Percentiles rank a stretch among this genome's conserved stretches.
These are phyloP conservation scores for Sporothrix brasiliensis DNA, from an alignment of 2,329 filamentous ascomycete species.

Conservation along the genomic window DNA sequence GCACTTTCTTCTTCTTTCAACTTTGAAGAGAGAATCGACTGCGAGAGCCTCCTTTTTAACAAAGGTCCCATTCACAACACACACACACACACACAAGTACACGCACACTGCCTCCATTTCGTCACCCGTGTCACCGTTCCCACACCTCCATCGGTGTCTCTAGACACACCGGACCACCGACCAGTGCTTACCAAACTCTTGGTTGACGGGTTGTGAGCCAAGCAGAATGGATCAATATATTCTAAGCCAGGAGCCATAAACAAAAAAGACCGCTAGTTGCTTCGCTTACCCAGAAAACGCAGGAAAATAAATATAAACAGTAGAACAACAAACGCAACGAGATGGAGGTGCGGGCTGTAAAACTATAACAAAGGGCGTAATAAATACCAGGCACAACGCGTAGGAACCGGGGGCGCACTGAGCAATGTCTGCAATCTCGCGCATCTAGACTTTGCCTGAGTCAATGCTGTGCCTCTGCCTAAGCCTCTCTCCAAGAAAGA, in stretches of 20 bases:
- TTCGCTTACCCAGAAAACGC: conserved; percentile 9
- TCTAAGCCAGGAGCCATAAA: neutral
- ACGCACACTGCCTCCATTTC: neutral
- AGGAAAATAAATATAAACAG: neutral
- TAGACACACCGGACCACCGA: conserved; percentile 26
- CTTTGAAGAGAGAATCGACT: neutral
- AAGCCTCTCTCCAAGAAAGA: too few species aligned
- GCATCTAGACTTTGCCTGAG: neutral
- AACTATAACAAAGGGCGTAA: conserved; percentile 18
- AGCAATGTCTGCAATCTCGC: neutral
- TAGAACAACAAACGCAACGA: neutral
- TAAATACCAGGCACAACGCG: conserved; percentile 22
- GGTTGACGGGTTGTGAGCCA: neutral
- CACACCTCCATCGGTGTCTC: conserved; percentile 3
- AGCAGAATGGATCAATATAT: neutral
- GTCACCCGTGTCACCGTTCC: neutral
- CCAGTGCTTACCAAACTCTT: conserved; percentile 20
- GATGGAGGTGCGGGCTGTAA: conserved; percentile 8
- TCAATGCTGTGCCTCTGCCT: neutral
- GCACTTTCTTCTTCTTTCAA: too few species aligned
- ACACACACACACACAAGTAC: neutral
- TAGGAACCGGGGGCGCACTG: neutral
- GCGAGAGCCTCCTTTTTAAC: neutral
- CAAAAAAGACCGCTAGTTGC: conserved; percentile 12
- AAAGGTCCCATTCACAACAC: neutral